Conservation (phyloP, 768 basidiomycete genomes). For the Collybia sordida region DNA sequence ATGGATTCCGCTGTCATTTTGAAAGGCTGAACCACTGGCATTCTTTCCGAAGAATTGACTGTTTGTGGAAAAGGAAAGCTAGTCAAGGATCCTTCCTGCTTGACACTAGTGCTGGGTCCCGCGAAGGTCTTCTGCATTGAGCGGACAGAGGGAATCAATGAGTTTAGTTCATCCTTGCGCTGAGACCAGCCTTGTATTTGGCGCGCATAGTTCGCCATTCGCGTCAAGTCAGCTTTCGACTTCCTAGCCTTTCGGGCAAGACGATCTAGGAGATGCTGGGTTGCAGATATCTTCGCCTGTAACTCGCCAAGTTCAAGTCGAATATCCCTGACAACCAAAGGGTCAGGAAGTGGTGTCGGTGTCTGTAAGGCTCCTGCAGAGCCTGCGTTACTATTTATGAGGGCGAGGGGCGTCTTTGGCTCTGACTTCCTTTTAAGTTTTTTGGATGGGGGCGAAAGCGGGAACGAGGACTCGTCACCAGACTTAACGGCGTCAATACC, state of each 20-base stretch:
- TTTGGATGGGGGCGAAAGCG: conserved; percentile 13
- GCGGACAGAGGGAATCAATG: conserved; percentile 9
- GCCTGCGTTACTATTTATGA: conserved; percentile 16
- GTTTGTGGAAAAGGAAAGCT: too few species aligned
- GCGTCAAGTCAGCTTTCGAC: conserved; percentile 12
- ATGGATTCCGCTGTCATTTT: too few species aligned
- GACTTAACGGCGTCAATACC: conserved; percentile 6
- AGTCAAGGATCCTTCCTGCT: not conserved
- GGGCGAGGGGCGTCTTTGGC: conserved; percentile 23
- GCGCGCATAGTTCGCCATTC: not conserved
- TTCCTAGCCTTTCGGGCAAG: conserved; percentile 10
- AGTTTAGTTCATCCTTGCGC: conserved; percentile 12
- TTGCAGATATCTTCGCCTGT: conserved; percentile 8
- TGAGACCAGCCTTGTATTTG: conserved; percentile 9
- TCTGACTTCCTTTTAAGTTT: conserved; percentile 26
- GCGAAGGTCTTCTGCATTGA: conserved; percentile 9
- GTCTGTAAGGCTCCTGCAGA: not conserved
- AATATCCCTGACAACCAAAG: conserved; percentile 13
- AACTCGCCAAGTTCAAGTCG: conserved; percentile 13
- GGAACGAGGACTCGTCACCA: not conserved
- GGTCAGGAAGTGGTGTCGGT: not conserved
- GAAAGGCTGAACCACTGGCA: too few species aligned
- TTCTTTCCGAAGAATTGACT: too few species aligned
- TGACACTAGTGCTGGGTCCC: not conserved
- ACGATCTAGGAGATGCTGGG: conserved; percentile 10